phyloP scores from a whole-genome alignment of 2,329 filamentous ascomycete genomes.

The Aspergillus pseudoviridinutans region DNA sequence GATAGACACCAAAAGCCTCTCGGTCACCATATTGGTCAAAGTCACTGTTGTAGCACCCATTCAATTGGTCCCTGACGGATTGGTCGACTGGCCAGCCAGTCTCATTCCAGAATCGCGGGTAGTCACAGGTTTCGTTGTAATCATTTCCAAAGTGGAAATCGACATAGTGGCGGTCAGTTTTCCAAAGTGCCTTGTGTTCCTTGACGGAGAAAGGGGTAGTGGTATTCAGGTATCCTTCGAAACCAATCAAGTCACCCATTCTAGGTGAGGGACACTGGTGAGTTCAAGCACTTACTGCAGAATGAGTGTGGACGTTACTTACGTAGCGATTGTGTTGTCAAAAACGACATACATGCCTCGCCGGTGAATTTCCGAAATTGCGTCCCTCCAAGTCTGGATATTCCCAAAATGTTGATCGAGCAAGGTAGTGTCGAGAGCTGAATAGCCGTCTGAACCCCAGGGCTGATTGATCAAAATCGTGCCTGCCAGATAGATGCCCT shows the following conservation, averaged over 20 bases:
- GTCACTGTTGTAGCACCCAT: constrained; percentile 59
- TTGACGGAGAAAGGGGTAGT: constrained; percentile 53
- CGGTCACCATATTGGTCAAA: constrained; percentile 64
- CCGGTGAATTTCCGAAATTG: constrained; percentile 58
- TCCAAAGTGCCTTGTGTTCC: constrained; percentile 59
- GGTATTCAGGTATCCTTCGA: constrained; percentile 57
- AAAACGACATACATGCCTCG: constrained; percentile 63
- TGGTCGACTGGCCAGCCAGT: constrained; percentile 50
- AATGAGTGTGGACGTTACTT: constrained; percentile 21
- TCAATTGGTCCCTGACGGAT: constrained; percentile 45
- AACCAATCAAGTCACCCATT: constrained; percentile 60
- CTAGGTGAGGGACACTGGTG: background rate
- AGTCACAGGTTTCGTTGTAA: constrained; percentile 53
- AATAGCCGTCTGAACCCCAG: constrained; percentile 61
- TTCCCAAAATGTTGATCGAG: constrained; percentile 61
- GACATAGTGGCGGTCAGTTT: constrained; percentile 51
- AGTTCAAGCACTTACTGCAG: background rate
- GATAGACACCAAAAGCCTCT: constrained; percentile 60
- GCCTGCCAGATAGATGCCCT: constrained; percentile 62
- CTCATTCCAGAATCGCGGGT: constrained; percentile 60
- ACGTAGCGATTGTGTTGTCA: constrained; percentile 64
- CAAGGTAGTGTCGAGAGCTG: constrained; percentile 58
- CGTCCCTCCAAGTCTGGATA: constrained; percentile 55
- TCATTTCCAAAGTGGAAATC: constrained; percentile 56
- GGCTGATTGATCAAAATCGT: constrained; percentile 61